These are phyloP conservation scores for Phytophthora pseudosyringae DNA, from an alignment of 352 stramenopile species.

Conservation along the genomic window DNA sequence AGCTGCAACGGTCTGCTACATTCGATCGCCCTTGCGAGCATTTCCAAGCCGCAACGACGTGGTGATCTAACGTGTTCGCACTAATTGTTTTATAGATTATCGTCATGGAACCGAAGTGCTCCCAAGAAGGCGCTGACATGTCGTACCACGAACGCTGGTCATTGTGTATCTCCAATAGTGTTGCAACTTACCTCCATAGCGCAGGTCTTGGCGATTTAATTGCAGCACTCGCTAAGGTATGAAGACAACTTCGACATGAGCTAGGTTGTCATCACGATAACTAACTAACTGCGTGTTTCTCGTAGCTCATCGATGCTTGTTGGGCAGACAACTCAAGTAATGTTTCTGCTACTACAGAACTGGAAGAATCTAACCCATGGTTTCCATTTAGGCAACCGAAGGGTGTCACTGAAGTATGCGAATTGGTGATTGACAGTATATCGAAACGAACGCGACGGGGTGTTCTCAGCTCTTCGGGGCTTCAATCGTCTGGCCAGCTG, in stretches of 20 bases:
- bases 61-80: not conserved
- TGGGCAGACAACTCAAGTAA: conserved; percentile 3
- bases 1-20: conserved; percentile 25
- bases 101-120: conserved; percentile 1
- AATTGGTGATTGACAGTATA: conserved; percentile 36
- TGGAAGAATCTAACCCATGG: conserved; percentile 37
- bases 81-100: conserved; percentile 18
- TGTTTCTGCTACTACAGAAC: not conserved
- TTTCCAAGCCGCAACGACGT: not conserved
- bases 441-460: conserved; percentile 5
- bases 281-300: not conserved
- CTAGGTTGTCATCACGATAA: not conserved
- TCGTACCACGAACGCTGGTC: conserved; percentile 17
- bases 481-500: not conserved
- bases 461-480: not conserved
- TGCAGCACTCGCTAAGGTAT: conserved; percentile 25
- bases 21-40: not conserved
- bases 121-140: not conserved
- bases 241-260: not conserved
- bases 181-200: conserved; percentile 25
- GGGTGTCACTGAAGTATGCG: conserved; percentile 5
- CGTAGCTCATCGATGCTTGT: conserved; percentile 21
- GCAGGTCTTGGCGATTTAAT: conserved; percentile 6
- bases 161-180: conserved; percentile 16
- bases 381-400: conserved; percentile 54